A percentile compares a stretch with the other conserved stretches of the same genome.
Evolutionary conservation across 768 basidiomycete genomes (phyloP).

Genomic region (Lactarius tabidus): DNA sequence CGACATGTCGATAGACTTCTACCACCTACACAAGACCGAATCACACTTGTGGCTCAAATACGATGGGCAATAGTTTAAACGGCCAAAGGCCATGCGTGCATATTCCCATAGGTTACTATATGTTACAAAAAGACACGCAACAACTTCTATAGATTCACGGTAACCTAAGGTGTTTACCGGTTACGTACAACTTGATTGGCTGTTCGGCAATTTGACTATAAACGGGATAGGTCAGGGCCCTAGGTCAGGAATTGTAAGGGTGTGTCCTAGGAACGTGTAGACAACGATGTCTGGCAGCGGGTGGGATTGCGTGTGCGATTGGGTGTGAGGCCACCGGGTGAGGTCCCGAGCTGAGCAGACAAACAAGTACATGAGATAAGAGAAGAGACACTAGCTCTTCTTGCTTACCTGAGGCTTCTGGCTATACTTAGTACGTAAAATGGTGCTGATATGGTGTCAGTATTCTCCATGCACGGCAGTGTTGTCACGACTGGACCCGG

Average conservation of each 20-base stretch:
- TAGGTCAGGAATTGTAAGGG: slow-evolving; percentile 33
- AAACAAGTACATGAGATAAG: neutral
- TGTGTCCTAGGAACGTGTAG: slow-evolving; percentile 29
- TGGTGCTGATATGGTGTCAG: slow-evolving; percentile 35
- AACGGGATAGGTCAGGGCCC: neutral
- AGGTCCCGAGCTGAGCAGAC: slow-evolving; percentile 50
- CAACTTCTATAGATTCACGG: neutral
- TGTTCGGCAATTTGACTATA: neutral
- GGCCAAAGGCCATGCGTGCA: too few relatives aligned
- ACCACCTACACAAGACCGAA: too few relatives aligned
- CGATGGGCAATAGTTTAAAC: neutral
- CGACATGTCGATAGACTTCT: too few relatives aligned
- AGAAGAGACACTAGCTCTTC: neutral
- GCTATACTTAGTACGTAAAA: slow-evolving; percentile 56
- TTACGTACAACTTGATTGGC: neutral
- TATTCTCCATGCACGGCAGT: neutral
- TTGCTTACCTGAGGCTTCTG: slow-evolving; percentile 56
- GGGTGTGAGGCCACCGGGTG: slow-evolving; percentile 73
- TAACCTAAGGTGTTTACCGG: neutral
- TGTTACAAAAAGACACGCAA: neutral
- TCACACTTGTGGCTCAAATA: neutral
- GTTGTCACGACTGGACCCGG: too few relatives aligned
- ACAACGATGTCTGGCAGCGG: neutral
- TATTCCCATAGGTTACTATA: neutral
- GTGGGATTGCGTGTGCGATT: slow-evolving; percentile 41